phyloP scores from a whole-genome alignment of 345 rosid genomes.

The Mallotus nudiflorus region DNA sequence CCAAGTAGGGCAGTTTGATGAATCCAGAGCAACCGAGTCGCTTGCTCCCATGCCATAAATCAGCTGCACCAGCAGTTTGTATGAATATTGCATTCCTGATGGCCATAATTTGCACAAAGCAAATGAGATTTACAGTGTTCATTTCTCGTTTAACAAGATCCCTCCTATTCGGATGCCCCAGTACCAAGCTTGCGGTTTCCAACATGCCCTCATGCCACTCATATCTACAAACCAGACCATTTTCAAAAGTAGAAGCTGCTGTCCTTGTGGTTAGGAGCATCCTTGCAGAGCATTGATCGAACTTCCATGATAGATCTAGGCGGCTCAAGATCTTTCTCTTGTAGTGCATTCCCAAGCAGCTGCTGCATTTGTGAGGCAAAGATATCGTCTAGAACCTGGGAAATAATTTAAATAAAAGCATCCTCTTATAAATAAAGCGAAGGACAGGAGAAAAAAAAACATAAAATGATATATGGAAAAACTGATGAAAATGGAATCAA shows the following conservation, averaged over 20 bases:
- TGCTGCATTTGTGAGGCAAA: constrained; percentile 96
- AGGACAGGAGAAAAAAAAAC: too few relatives aligned
- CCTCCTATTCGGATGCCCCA: too few relatives aligned
- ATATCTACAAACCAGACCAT: not conserved
- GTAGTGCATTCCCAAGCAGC: constrained; percentile 79
- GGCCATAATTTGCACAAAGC: too few relatives aligned
- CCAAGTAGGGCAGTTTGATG: too few relatives aligned
- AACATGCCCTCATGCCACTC: too few relatives aligned
- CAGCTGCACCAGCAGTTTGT: not conserved
- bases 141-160: not conserved
- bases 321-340: constrained; percentile 86
- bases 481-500: too few relatives aligned
- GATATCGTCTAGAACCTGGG: constrained; percentile 88
- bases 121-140: too few relatives aligned
- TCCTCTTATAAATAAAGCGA: not conserved
- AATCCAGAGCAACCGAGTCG: constrained; percentile 31
- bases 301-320: constrained; percentile 93
- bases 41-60: constrained; percentile 25
- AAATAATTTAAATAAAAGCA: not conserved
- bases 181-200: too few relatives aligned
- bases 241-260: constrained; percentile 60
- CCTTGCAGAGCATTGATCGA: constrained; percentile 90
- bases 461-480: too few relatives aligned
- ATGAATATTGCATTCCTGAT: not conserved
- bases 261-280: constrained; percentile 65